Percentiles rank a stretch among this genome's conserved stretches.
Conservation (phyloP, 345 rosid species). For the Moringa oleifera region DNA sequence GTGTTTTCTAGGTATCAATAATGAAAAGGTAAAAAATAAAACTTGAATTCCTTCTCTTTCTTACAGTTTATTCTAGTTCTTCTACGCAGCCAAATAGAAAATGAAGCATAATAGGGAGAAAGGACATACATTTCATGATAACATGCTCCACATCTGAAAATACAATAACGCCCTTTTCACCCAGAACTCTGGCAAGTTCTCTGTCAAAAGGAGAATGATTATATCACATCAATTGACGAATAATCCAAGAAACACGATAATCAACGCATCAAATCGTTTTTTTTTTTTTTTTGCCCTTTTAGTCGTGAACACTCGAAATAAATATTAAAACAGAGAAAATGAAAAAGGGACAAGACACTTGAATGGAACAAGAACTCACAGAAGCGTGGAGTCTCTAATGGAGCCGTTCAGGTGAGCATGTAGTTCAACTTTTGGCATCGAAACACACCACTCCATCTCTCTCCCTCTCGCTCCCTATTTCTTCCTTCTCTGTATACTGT, state of each 20-base stretch:
- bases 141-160: constrained; percentile 80
- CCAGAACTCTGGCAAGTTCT: constrained; percentile 78
- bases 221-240: not conserved
- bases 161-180: constrained; percentile 54
- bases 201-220: constrained; percentile 30
- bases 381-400: constrained; percentile 78
- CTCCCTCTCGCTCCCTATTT: no score
- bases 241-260: not conserved
- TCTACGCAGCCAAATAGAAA: not conserved
- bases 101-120: constrained; percentile 7
- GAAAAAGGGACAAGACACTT: not conserved
- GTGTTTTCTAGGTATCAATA: no score
- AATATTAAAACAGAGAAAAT: not conserved
- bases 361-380: constrained; percentile 33
- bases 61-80: no score
- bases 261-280: not conserved
- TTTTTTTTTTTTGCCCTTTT: not conserved
- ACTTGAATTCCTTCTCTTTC: not conserved
- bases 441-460: constrained; percentile 55
- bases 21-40: not conserved
- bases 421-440: constrained; percentile 86
- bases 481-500: not conserved
- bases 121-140: constrained; percentile 56
- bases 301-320: not conserved
- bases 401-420: constrained; percentile 99